Evolutionary conservation across 495 filamentous ascomycete species (phyloP), one percentile per base, ranked within the genome.

Genomic region (Cudoniella acicularis): DNA sequence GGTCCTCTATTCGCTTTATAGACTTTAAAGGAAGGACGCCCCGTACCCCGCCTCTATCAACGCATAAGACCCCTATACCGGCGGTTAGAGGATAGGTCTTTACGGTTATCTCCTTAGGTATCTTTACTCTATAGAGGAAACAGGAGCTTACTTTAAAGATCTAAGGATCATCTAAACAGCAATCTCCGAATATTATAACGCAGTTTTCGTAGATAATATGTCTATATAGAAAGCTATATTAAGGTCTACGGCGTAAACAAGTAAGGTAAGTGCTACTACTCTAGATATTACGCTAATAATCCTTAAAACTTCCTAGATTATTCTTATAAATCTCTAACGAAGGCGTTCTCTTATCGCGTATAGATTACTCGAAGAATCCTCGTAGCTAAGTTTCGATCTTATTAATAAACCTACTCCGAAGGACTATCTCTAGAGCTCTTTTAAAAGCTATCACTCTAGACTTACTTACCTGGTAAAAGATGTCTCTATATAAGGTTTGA

Each of bases 111-210:
- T n/a, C n/a, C n/a, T n/a, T n/a, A n/a, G n/a, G n/a, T n/a, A n/a
- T n/a, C n/a, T n/a, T n/a, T n/a, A n/a, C 8, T 27, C 45, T 46
- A 61, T 60, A 68, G 22, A 62, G 43, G 21, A 65, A 56, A 41
- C 54, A 70, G 26, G 42, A 20, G 40, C 60, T 18, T 36, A 69
- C 42, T 54, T 56, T 57, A 54, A 67, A 69, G 23, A 56, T 57
- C 22, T 56, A 63, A 11, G 54, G 42, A 22, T 69, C 62, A 40
- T 57, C 22, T 50, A 1, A 20, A 23, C 30, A 22, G 3, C 36
- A 1, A 0, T 43, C 21, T 20, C 59, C 59, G 24, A 61, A 61
- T 24, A 56, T 23, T 48, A 10, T 10, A 46, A 63, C 52, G 54
- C 49, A 63, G n/a, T 54, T 66, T 55, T 61, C 53, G 55, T 55